phyloP scores from a whole-genome alignment of 1,284 basidiomycete species.

The Spongiforma sp. region DNA sequence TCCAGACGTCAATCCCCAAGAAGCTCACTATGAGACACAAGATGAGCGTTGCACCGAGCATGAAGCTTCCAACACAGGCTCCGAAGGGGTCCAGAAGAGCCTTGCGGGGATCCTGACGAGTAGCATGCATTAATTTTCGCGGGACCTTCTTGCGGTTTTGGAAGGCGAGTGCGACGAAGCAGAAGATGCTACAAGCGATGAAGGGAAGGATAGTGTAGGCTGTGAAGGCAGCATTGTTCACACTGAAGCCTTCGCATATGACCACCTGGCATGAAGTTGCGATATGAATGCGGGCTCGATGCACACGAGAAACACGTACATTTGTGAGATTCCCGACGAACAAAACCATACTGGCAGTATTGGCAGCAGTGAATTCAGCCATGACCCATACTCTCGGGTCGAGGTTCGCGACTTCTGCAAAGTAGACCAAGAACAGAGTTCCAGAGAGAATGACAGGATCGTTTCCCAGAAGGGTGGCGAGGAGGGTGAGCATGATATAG shows the following conservation, averaged over 20 bases:
- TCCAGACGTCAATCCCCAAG: slow-evolving; percentile 73
- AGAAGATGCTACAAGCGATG: slow-evolving; percentile 60
- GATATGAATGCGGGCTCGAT: neutral
- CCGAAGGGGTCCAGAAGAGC: slow-evolving; percentile 56
- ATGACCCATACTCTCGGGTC: slow-evolving; percentile 55
- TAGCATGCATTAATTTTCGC: slow-evolving; percentile 44
- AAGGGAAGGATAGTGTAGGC: slow-evolving; percentile 77
- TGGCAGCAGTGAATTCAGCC: slow-evolving; percentile 71
- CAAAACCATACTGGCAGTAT: slow-evolving; percentile 76
- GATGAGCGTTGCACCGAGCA: slow-evolving; percentile 55
- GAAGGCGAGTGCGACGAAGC: slow-evolving; percentile 57
- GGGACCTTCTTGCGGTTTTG: slow-evolving; percentile 63
- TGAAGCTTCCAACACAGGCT: slow-evolving; percentile 55
- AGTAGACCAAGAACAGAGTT: slow-evolving; percentile 88
- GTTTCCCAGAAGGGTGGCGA: slow-evolving; percentile 88
- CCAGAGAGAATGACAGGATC: slow-evolving; percentile 88
- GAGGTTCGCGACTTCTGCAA: slow-evolving; percentile 73
- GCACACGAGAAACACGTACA: slow-evolving; percentile 37
- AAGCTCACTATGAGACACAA: slow-evolving; percentile 61
- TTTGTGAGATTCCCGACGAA: slow-evolving; percentile 81
- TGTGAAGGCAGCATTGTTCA: slow-evolving; percentile 70
- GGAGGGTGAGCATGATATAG: slow-evolving; percentile 79
- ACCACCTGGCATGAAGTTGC: slow-evolving; percentile 41
- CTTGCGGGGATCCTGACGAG: slow-evolving; percentile 47
- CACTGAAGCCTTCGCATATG: slow-evolving; percentile 66